Evolutionary conservation across 2,329 filamentous ascomycete species (phyloP).

Genomic region (Scopulariopsis brevicaulis): DNA sequence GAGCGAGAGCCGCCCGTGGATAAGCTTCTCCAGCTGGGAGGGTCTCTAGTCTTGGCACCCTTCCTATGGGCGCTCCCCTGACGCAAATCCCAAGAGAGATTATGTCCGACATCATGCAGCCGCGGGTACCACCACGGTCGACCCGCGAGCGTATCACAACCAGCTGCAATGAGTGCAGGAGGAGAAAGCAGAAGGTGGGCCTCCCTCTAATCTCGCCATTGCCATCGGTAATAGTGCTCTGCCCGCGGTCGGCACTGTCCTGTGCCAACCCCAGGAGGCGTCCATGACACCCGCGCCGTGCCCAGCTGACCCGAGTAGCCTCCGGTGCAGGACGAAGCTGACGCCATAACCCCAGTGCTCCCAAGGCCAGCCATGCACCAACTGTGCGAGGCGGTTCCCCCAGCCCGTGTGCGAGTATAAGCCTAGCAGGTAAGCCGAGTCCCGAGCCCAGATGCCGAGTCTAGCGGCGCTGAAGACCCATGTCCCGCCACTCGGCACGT

Average conservation of each 20-base stretch:
- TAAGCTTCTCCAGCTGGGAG: neutral
- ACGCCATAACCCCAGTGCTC: constrained; percentile 29
- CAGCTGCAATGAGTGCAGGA: constrained; percentile 38
- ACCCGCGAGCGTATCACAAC: constrained; percentile 14
- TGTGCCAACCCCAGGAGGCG: no score
- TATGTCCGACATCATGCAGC: constrained; percentile 24
- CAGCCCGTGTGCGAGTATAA: constrained; percentile 38
- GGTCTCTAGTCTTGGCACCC: neutral
- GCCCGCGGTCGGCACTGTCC: no score
- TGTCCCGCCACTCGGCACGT: neutral
- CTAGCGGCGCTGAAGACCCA: neutral
- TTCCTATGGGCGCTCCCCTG: neutral
- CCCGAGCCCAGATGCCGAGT: neutral
- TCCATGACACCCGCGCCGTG: neutral
- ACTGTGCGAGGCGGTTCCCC: constrained; percentile 40
- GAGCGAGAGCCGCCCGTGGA: neutral
- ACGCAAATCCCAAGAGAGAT: constrained; percentile 5
- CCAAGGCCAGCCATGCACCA: constrained; percentile 40
- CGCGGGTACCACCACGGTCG: neutral
- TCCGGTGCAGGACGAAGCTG: neutral
- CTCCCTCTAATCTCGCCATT: neutral
- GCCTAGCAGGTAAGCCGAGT: constrained; percentile 12
- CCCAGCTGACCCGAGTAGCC: neutral
- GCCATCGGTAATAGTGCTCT: neutral
- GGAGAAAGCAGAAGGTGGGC: constrained; percentile 38